Base-by-base conservation (phyloP, 139 green algal genomes). In the Tetradesmus lagerheimii region DNA sequence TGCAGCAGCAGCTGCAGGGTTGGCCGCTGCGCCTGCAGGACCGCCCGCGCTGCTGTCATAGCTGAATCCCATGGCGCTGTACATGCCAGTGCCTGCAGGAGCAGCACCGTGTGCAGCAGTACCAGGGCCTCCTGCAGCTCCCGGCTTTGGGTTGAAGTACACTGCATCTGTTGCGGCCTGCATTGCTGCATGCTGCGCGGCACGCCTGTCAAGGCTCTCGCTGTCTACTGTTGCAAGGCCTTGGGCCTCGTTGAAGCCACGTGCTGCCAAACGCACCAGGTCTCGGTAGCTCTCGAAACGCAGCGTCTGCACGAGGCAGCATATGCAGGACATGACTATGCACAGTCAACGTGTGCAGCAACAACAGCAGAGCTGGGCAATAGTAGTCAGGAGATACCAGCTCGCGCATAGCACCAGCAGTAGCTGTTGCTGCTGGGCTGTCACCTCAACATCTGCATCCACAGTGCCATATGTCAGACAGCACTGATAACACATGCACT, bases 201-300 rank as follows among this genome's bases (percentile, higher is more conserved):
- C 95, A 18, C 95, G 89, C 16, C 94, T 83, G 34, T 93, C 91
- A 18, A 97, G 85, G 76, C 95, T 96, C 66, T 97, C 92, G 31
- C 91, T 47, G 71, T 94, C 82, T 0, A 92, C 94, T 18, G 80
- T 80, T 27, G 50, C 75, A 8, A 95, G 79, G 35, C 91, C 94
- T 12, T 91, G 67, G 11, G 74, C 83, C 75, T 96, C 95, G 25
- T 5, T 67, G n/a, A 95, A 29, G 29, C 91, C 90, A 57, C 91
- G 80, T 2, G 92, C 91, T 74, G 89, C 76, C 34, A 96, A 87
- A 71, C 93, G 94, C 0, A 97, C 91, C 6, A 96, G 92, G 85
- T 97, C 96, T 0, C 96, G 80, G 89, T 92, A 97, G 25, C 84
- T 88, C 89, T 97, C 96, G 89, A 97, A 97, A 0, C 39, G 39